Percentiles rank a stretch among this genome's conserved stretches.
Evolutionary conservation across 1,139 yeast genomes (phyloP).

Genomic region (Lodderomyces margitis): DNA sequence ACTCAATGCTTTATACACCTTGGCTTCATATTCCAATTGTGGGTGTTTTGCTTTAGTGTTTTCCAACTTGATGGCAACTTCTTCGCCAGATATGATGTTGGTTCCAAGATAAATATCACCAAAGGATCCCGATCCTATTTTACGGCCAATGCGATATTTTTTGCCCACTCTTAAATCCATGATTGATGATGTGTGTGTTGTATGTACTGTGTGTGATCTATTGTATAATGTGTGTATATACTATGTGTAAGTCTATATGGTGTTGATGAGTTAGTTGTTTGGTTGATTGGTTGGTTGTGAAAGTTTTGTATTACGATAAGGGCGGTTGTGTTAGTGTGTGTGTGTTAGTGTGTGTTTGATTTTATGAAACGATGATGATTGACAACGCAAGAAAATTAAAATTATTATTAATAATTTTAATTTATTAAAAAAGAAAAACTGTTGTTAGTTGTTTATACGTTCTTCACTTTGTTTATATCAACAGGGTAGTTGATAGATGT

Average conservation of each 20-base stretch:
- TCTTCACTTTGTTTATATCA: too few species aligned
- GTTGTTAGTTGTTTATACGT: too few species aligned
- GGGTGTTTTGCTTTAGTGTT: slow-evolving; percentile 92
- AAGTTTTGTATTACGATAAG: too few species aligned
- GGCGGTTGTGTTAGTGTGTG: too few species aligned
- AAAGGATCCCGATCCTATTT: slow-evolving; percentile 96
- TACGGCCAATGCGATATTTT: slow-evolving; percentile 91
- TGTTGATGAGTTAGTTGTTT: neutral
- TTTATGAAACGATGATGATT: too few species aligned
- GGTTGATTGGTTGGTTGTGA: neutral
- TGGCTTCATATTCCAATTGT: slow-evolving; percentile 93
- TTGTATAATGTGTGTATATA: neutral
- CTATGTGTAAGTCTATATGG: neutral
- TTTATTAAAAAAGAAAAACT: too few species aligned
- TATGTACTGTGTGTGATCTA: neutral
- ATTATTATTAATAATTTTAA: too few species aligned
- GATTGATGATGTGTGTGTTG: neutral
- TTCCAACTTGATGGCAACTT: slow-evolving; percentile 94
- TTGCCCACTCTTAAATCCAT: slow-evolving; percentile 91
- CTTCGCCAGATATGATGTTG: slow-evolving; percentile 92
- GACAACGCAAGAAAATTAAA: too few species aligned
- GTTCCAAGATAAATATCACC: slow-evolving; percentile 96
- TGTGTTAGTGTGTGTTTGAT: neutral
- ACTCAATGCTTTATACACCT: slow-evolving; percentile 88
- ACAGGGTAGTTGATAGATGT: too few species aligned